phyloP scores from a whole-genome alignment of 2,329 filamentous ascomycete species.

The Myotisia sp. region DNA sequence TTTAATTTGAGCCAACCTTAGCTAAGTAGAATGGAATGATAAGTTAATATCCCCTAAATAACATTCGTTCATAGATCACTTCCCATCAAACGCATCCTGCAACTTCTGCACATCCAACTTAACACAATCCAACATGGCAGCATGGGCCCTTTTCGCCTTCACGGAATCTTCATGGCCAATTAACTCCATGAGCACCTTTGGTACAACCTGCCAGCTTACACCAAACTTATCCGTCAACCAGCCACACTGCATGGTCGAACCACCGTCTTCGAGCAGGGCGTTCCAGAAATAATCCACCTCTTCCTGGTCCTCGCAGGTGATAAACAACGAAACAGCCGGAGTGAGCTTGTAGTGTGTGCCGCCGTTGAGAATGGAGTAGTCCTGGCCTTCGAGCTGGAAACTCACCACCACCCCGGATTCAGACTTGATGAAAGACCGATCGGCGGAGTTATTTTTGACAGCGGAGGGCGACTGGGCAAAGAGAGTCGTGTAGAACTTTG shows the following conservation, averaged over 20 bases:
- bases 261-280: conserved; percentile 27
- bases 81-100: conserved; percentile 23
- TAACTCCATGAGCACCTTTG: conserved; percentile 24
- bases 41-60: no score
- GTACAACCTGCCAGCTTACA: conserved; percentile 36
- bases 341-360: conserved; percentile 29
- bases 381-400: conserved; percentile 29
- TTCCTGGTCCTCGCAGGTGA: conserved; percentile 33
- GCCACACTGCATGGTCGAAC: conserved; percentile 29
- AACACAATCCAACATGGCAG: conserved; percentile 31
- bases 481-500: conserved; percentile 15
- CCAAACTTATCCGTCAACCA: conserved; percentile 37
- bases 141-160: conserved; percentile 21
- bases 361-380: conserved; percentile 33
- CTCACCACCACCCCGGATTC: conserved; percentile 22
- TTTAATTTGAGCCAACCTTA: no score
- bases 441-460: not conserved
- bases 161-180: conserved; percentile 20
- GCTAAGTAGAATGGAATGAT: no score
- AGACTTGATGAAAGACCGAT: conserved; percentile 16
- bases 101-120: conserved; percentile 32
- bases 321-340: conserved; percentile 32
- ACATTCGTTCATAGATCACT: not conserved
- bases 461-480: conserved; percentile 8
- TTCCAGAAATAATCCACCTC: conserved; percentile 38